These are phyloP conservation scores for Leptographium flavum DNA, from an alignment of 2,329 filamentous ascomycete species.

Conservation along the genomic window DNA sequence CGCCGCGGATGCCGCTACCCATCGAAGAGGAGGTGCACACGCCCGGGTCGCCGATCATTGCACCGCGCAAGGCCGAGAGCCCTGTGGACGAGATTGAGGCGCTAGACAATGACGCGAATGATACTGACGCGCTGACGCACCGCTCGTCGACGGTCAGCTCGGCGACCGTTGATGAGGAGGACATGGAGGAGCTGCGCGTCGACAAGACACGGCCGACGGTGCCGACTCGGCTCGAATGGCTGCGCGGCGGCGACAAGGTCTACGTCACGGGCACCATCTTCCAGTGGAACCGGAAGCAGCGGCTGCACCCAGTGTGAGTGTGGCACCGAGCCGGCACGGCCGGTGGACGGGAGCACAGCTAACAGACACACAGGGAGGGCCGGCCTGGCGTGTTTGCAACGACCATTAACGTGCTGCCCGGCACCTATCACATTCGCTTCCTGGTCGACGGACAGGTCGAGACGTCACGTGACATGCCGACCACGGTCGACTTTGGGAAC, in stretches of 20 bases:
- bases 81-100: constrained; percentile 37
- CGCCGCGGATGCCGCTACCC: constrained; percentile 77
- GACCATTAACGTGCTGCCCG: constrained; percentile 70
- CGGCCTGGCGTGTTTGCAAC: constrained; percentile 56
- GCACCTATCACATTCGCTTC: constrained; percentile 94
- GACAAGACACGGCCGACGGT: constrained; percentile 67
- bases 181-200: constrained; percentile 65
- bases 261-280: constrained; percentile 97
- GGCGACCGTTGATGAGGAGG: constrained; percentile 35
- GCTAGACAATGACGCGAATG: constrained; percentile 30
- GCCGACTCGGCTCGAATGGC: constrained; percentile 77
- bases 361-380: constrained; percentile 26
- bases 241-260: constrained; percentile 67
- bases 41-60: constrained; percentile 79
- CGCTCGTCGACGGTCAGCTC: constrained; percentile 46
- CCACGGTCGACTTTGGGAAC: constrained; percentile 94
- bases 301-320: constrained; percentile 71
- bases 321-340: too few species aligned
- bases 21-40: constrained; percentile 86
- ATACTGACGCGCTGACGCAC: constrained; percentile 35
- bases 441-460: constrained; percentile 89
- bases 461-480: constrained; percentile 74
- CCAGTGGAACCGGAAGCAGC: constrained; percentile 91
- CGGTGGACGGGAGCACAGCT: neutral
- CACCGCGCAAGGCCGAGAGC: constrained; percentile 46